Evolutionary conservation across 345 rosid species (phyloP).

Genomic region (Lepidium africanum): DNA sequence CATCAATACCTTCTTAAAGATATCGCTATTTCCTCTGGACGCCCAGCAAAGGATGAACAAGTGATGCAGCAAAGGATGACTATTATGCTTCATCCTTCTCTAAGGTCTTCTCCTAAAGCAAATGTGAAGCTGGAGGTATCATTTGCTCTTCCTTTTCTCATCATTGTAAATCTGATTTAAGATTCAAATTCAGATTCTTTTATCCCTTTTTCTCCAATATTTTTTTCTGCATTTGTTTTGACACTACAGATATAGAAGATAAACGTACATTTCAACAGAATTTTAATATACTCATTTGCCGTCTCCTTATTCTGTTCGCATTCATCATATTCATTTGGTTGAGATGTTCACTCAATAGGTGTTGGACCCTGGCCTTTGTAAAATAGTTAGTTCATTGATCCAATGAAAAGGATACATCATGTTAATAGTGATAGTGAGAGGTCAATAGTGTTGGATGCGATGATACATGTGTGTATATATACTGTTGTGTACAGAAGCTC

Average conservation of each 20-base stretch:
- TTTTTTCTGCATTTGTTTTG: slow-evolving; percentile 15
- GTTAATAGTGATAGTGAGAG: neutral
- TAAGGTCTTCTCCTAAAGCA: slow-evolving; percentile 15
- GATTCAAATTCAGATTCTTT: slow-evolving; percentile 26
- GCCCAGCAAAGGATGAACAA: neutral
- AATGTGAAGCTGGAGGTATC: slow-evolving; percentile 26
- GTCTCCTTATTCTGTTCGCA: neutral
- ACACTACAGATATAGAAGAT: slow-evolving; percentile 23
- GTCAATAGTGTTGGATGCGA: neutral
- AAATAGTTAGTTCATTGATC: neutral
- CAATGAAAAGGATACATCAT: slow-evolving; percentile 15
- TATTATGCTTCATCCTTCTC: slow-evolving; percentile 10
- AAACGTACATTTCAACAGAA: slow-evolving; percentile 12
- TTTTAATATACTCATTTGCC: neutral
- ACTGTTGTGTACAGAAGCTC: slow-evolving; percentile 17
- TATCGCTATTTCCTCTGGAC: slow-evolving; percentile 15
- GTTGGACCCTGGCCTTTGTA: neutral
- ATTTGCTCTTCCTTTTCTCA: slow-evolving; percentile 14
- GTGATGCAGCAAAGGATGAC: neutral
- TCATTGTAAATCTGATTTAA: slow-evolving; percentile 25
- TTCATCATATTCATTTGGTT: neutral
- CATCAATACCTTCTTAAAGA: slow-evolving; percentile 25
- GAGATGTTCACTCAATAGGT: neutral
- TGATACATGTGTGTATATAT: slow-evolving; percentile 18
- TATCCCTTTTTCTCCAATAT: slow-evolving; percentile 14